Base-by-base conservation (phyloP, 2,329 filamentous ascomycete species). In the Aspergillus sclerotialis region DNA sequence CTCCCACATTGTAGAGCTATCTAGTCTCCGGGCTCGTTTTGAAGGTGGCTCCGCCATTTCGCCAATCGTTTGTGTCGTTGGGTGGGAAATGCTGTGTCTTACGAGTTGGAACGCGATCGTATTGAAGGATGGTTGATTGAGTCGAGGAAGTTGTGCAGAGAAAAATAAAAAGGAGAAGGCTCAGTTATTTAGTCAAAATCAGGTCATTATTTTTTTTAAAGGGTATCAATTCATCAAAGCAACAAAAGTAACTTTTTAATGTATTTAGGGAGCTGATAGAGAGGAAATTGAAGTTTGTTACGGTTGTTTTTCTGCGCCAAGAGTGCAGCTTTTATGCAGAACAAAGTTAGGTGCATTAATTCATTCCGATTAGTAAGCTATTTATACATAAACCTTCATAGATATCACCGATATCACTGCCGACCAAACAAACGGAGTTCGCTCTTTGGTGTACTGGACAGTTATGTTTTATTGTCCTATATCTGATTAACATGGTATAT, bases 1-100 rank as follows among this genome's bases (percentile, higher is more conserved):
- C 42, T 82, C 78, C 74, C 76, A 77, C 70, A 76, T 77, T 33
- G 74, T 67, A 32, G 71, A 72, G 56, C 72, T 76, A 46, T 81
- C 77, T n/a, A 67, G 67, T 30, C 67, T 60, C 39, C 68, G 65
- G 13, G 67, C 54, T 32, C 71, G 69, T 52, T 73, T 73, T 33
- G 68, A 56, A 39, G 72, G 64, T 45, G 68, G 68, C 47, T 75
- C 72, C 15, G 70, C 58, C 73, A 76, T 76, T 31, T 17, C 56
- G 30, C 9, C 32, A 31, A 21, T 24, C 37, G 28, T 35, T 39
- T 35, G 38, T 18, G 13, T n/a, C 13, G 31, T 21, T 34, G 34
- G n/a, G 35, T 28, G 30, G 21, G 29, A 28, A 26, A 29, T 18
- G 27, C 28, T 21, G 36, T 27, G 17, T 16, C 21, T 5, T 11